These are phyloP conservation scores for Colletotrichum tropicicola DNA, from an alignment of 2,329 filamentous ascomycete species.

Conservation along the genomic window DNA sequence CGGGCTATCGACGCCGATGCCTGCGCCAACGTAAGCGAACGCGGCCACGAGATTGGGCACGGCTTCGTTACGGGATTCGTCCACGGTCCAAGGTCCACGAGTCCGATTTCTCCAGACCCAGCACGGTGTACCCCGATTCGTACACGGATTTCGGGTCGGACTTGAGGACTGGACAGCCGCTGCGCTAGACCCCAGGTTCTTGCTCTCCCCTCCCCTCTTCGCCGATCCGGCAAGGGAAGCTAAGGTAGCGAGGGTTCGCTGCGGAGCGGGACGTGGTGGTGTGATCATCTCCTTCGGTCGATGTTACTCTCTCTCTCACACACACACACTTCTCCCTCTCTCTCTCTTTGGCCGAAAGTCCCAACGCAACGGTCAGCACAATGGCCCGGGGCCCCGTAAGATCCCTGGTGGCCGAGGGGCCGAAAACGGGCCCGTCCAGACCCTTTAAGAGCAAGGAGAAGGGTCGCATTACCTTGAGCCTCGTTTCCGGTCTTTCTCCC, in stretches of 20 bases:
- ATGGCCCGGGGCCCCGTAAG: background rate
- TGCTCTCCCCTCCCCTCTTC: background rate
- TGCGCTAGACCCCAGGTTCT: background rate
- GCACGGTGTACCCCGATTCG: background rate
- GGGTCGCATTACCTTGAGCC: background rate
- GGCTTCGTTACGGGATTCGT: background rate
- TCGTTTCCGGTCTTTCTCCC: background rate
- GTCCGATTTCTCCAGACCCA: background rate
- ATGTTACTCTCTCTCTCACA: background rate
- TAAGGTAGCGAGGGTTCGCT: background rate
- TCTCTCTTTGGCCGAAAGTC: background rate
- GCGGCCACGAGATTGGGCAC: background rate
- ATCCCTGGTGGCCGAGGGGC: background rate
- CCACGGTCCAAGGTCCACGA: background rate
- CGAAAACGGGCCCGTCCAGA: background rate
- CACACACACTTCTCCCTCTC: too few relatives aligned
- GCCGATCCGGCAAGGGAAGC: background rate
- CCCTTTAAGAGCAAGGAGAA: background rate
- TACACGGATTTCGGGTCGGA: slow-evolving; percentile 19
- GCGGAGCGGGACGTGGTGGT: slow-evolving; percentile 4
- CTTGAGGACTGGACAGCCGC: background rate
- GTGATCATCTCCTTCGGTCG: slow-evolving; percentile 1
- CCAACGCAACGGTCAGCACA: background rate
- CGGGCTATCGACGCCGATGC: background rate
- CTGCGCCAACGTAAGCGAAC: background rate